Conservation (phyloP, 495 filamentous ascomycete genomes). For the Annulohypoxylon bovei region DNA sequence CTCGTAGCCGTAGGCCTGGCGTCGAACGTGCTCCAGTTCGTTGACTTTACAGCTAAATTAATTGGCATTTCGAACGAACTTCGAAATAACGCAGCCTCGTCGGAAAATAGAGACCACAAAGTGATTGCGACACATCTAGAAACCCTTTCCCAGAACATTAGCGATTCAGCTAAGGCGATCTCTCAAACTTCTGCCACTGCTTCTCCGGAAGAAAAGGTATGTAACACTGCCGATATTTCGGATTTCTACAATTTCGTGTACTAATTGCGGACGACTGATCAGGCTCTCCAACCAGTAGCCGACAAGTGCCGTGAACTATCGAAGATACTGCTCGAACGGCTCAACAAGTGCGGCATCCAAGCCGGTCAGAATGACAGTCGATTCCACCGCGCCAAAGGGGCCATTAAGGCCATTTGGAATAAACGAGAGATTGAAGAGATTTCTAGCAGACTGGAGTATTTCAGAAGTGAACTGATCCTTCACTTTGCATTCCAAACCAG, state of each 20-base stretch:
- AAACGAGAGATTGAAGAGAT: slow-evolving; percentile 23
- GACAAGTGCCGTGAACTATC: slow-evolving; percentile 18
- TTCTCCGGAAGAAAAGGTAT: slow-evolving; percentile 11
- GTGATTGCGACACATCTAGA: slow-evolving; percentile 21
- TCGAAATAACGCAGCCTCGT: slow-evolving; percentile 33
- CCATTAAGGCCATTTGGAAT: slow-evolving; percentile 14
- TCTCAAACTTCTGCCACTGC: slow-evolving; percentile 11
- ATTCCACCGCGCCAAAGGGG: slow-evolving; percentile 6
- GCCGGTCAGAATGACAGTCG: slow-evolving; percentile 4
- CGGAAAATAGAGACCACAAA: slow-evolving; percentile 20
- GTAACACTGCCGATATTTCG: neutral
- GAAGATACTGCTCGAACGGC: slow-evolving; percentile 13
- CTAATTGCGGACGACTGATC: neutral
- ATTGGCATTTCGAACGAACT: slow-evolving; percentile 35
- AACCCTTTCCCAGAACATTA: slow-evolving; percentile 17
- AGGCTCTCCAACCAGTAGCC: slow-evolving; percentile 25
- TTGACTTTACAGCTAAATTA: slow-evolving; percentile 42
- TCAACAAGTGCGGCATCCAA: slow-evolving; percentile 11
- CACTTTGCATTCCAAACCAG: slow-evolving; percentile 7
- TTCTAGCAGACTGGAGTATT: slow-evolving; percentile 9
- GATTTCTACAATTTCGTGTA: neutral
- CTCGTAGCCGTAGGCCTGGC: slow-evolving; percentile 43
- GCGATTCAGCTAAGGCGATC: slow-evolving; percentile 9
- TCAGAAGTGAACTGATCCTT: slow-evolving; percentile 13
- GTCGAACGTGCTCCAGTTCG: slow-evolving; percentile 45